Evolutionary conservation across 2,329 filamentous ascomycete genomes (phyloP), one percentile per base, ranked within the genome.

Genomic region (Grosmannia clavigera): DNA sequence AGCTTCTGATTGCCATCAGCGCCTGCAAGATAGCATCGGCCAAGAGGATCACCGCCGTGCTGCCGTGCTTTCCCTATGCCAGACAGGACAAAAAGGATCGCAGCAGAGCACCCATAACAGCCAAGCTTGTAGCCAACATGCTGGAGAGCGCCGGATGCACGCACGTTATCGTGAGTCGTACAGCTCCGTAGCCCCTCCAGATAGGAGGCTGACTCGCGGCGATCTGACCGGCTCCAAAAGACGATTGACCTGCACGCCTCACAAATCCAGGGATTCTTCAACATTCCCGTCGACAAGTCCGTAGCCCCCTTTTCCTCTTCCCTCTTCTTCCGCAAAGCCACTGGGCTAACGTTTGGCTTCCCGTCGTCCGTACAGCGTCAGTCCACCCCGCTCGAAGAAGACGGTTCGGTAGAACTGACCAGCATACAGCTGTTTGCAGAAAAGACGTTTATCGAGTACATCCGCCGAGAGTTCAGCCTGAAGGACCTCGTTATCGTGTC

Each of bases 1-100:
- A 97, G 75, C 82, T 96, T 52, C 82, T 96, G 66, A 96, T 96
- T 75, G 95, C 96, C 85, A 95, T 96, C 74, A 94, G 95, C 71
- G 92, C 92, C 65, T 96, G 92, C 80, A 76, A 77, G 52, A 81
- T 78, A 38, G 79, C 79, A 87, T 89, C 72, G 64, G 92, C 92
- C 14, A 85, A 92, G 65, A 88, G 92, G 65, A 96, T 97, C 75
- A 96, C 92, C 27, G 92, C 91, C 64, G 90, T 96, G 65, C 88
- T 96, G 64, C 92, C 92, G 65, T 96, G 95, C 75, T 96, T 95
- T 75, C 92, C 92, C 38, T 96, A 96, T 70, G 91, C 92, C n/a
- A 85, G 92, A 55, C 92, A 97, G 75, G 92, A 96, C 74, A 96
- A 96, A 79, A 96, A 96, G 76, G 92, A 96, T 77, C 81, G 81